Evolutionary conservation across 2,329 filamentous ascomycete species (phyloP), one percentile per base, ranked within the genome.

Genomic region (Hirsutella thompsonii): DNA sequence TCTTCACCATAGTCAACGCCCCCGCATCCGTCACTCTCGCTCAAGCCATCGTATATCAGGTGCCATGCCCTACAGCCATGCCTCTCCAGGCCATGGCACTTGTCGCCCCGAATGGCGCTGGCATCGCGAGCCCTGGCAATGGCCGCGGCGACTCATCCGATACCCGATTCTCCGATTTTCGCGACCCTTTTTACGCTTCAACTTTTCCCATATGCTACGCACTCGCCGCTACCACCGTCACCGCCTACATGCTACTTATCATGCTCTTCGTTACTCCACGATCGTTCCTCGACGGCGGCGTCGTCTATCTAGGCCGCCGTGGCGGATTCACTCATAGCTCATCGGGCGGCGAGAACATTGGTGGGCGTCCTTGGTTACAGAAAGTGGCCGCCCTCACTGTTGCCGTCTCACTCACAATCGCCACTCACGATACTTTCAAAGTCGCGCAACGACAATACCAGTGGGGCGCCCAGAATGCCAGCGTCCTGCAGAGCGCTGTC

Each of bases 191-290:
- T 61, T 94, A 94, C 61, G 83, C 89, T 41, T 94, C 89, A 30
- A 88, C 86, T 18, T 90, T 92, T 36, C 90, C 92, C 13, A 88
- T 94, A 61, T 83, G 85, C 53, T 98, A 95, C 56, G 89, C 89
- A 36, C 83, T 96, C 41, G 88, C 88, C 42, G 85, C 88, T 14
- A 87, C 87, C 16, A 96, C 89, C 1, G 83, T 94, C 42, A 81
- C 94, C 38, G 83, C 88, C 38, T 96, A 93, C 63, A 83, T 93
- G 57, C 76, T 96, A 37, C 82, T 95, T 50, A 85, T 94, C 47
- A 93, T 95, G 74, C 78, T 96, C 30, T 77, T 94, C 55, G 88
- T 95, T 52, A 94, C 88, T 1, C 90, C 90, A n/a, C 79, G 90
- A 39, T 94, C 92, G 3, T 94, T 92, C 58, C 80, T 94, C 47